Evolutionary conservation across 805 yeast species (phyloP).

Genomic region (Priceomyces medius): DNA sequence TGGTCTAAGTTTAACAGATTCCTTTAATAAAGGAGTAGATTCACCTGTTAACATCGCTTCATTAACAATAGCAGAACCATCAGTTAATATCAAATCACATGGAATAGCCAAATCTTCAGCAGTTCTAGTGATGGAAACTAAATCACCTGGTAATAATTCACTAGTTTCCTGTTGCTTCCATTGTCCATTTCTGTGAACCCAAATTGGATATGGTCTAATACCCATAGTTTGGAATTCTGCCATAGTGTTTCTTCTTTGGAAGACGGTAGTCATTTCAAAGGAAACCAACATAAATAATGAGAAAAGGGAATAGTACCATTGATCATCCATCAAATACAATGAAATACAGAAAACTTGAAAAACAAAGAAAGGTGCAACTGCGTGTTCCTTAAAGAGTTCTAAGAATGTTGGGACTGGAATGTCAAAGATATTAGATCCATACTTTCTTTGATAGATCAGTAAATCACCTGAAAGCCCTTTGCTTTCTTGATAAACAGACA

Average conservation of each 20-base stretch:
- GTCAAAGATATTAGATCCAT: constrained; percentile 86
- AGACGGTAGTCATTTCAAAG: constrained; percentile 92
- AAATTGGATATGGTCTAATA: constrained; percentile 81
- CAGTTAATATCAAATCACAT: constrained; percentile 82
- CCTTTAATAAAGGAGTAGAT: constrained; percentile 94
- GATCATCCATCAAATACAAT: constrained; percentile 93
- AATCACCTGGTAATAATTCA: constrained; percentile 85
- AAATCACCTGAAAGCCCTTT: constrained; percentile 59
- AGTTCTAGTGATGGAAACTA: constrained; percentile 84
- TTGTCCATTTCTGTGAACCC: constrained; percentile 63
- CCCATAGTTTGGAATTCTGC: constrained; percentile 97
- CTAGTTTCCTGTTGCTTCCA: constrained; percentile 75
- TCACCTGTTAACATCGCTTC: constrained; percentile 99
- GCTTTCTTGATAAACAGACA: constrained; percentile 54
- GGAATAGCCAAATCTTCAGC: constrained; percentile 91
- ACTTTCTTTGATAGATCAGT: constrained; percentile 50
- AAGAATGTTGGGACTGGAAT: constrained; percentile 91
- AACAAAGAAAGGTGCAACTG: constrained; percentile 96
- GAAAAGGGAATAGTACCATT: constrained; percentile 93
- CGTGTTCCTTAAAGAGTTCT: constrained; percentile 94
- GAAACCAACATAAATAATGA: constrained; percentile 88
- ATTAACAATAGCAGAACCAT: constrained; percentile 92
- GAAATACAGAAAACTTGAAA: constrained; percentile 96
- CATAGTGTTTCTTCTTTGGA: constrained; percentile 93
- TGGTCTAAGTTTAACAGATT: constrained; percentile 84